Conservation (phyloP, 768 basidiomycete species). For the Boletus speciosus region DNA sequence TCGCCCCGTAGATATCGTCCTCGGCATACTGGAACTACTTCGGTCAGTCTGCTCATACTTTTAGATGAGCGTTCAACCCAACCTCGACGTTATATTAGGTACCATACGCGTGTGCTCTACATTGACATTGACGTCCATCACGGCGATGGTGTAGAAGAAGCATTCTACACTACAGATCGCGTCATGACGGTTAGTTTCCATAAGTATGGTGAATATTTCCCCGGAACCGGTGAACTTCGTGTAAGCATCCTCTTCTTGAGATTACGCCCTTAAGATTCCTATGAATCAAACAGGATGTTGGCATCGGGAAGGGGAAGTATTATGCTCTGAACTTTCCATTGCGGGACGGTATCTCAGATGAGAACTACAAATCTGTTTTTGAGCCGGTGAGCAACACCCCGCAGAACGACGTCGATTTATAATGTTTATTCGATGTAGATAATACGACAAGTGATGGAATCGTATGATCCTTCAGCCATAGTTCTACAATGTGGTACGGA, state of each 20-base stretch:
- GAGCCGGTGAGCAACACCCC: conserved; percentile 66
- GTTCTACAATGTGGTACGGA: conserved; percentile 98
- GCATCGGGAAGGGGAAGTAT: conserved; percentile 90
- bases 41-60: conserved; percentile 44
- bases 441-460: conserved; percentile 89
- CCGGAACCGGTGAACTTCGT: conserved; percentile 95
- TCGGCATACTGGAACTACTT: conserved; percentile 92
- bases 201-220: conserved; percentile 99
- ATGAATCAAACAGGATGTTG: conserved; percentile 63
- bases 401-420: neutral
- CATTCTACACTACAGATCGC: conserved; percentile 97
- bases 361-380: conserved; percentile 92
- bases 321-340: conserved; percentile 95
- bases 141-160: conserved; percentile 98
- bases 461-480: conserved; percentile 90
- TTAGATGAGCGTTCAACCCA: neutral
- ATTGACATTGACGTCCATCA: conserved; percentile 99
- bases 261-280: conserved; percentile 3
- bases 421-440: conserved; percentile 50
- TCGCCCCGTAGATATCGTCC: conserved; percentile 77
- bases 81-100: conserved; percentile 42
- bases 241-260: conserved; percentile 40
- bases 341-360: conserved; percentile 92
- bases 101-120: conserved; percentile 92
- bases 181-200: conserved; percentile 99